Percentiles rank a stretch among this genome's conserved stretches.
Conservation (phyloP, 352 stramenopile species). For the Phytopythium ostracodes region DNA sequence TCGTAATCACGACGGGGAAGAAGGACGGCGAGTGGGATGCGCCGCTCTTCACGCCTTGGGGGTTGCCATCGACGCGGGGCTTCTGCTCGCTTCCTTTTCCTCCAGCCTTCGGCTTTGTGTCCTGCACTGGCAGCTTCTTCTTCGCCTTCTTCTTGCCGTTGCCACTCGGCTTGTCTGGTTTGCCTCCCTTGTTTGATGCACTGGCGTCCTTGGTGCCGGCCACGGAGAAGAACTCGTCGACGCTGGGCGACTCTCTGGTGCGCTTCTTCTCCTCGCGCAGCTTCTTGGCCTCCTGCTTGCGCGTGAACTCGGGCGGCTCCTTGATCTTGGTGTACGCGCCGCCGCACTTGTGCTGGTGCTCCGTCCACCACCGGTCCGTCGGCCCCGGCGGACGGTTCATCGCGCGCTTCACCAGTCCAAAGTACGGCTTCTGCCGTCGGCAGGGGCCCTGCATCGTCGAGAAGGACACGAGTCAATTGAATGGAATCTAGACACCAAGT, state of each 20-base stretch:
- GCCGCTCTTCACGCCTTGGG: not conserved
- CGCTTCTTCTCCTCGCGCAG: constrained; percentile 25
- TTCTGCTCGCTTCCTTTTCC: not conserved
- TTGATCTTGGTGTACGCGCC: constrained; percentile 74
- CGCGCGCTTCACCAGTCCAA: constrained; percentile 78
- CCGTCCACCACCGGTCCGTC: constrained; percentile 67
- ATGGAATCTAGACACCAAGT: no score
- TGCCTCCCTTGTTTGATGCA: constrained; percentile 4
- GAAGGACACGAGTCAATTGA: not conserved
- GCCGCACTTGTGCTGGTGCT: constrained; percentile 64
- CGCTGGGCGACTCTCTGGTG: constrained; percentile 15
- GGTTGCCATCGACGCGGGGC: not conserved
- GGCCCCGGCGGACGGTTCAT: constrained; percentile 85
- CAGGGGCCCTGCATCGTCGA: constrained; percentile 47
- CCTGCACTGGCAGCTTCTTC: not conserved
- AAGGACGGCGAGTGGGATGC: constrained; percentile 4
- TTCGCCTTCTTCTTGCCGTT: constrained; percentile 6
- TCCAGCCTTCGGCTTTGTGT: not conserved
- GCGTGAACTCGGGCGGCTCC: constrained; percentile 50
- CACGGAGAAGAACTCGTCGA: constrained; percentile 25
- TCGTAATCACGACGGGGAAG: constrained; percentile 26
- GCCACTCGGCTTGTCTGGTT: constrained; percentile 14
- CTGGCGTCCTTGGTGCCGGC: constrained; percentile 1
- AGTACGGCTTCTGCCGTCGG: constrained; percentile 55
- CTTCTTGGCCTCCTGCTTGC: constrained; percentile 58